Base-by-base conservation (phyloP, 495 filamentous ascomycete genomes). In the Aspergillus kassunensis region DNA sequence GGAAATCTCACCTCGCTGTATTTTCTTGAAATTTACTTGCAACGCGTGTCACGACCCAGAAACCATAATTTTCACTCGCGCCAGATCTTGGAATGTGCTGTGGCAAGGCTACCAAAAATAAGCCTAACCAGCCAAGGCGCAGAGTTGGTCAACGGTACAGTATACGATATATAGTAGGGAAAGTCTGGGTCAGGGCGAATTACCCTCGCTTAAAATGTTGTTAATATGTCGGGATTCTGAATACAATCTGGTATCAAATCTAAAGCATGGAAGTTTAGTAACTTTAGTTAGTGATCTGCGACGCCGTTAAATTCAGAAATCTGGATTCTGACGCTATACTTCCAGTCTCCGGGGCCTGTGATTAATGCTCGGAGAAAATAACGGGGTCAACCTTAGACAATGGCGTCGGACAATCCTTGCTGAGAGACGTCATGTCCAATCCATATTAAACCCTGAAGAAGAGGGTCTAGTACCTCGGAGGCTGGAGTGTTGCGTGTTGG, bases 401-500 rank as follows among this genome's bases (percentile, higher is more conserved):
- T 27, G 10, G 23, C 40, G 40, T 24, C 42, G 15, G 42, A 31
- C 25, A 31, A 45, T 31, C 42, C 42, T 27, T 45, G 42, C 42
- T 6, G 13, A 15, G 8, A 29, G 41, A 44, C 42, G 42, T 45
- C 42, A 45, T 45, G 42, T 31, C 25, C 13, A 15, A 24, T 15
- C 24, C 24, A 30, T 21, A 15, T n/a, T 44, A 19, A 25, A 44
- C n/a, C 24, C 24, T 27, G 4, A 9, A 9, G 24, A n/a, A n/a
- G 30, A 33, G 30, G 30, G 30, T 33, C 30, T 33, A 11, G 24
- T 4, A 4, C 13, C 30, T 33, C 6, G 30, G 13, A 33, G 30
- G 18, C 16, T 37, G 35, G 35, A 12, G 35, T 18, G 35, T 20
- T 37, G 37, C 16, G 37, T 35, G 44, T 10, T 12, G 30, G 25